phyloP scores from a whole-genome alignment of 441 rosid species.

The Rhodomyrtus psidioides region DNA sequence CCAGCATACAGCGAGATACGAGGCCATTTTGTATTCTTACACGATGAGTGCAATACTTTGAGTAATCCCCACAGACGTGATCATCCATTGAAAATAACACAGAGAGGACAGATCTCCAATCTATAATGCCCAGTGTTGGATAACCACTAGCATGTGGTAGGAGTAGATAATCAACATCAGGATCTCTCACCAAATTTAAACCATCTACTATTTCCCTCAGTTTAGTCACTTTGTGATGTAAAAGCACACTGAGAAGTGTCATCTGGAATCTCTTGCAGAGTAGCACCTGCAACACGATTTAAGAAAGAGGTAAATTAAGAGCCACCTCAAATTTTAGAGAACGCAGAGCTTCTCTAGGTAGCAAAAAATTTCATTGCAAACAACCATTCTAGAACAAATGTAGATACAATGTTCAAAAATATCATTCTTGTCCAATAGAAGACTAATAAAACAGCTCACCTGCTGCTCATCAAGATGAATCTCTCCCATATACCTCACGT shows the following conservation, averaged over 20 bases:
- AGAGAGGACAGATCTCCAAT: slow-evolving; percentile 53
- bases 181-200: slow-evolving; percentile 12
- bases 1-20: slow-evolving; percentile 42
- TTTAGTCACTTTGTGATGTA: slow-evolving; percentile 29
- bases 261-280: slow-evolving; percentile 60
- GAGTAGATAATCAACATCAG: slow-evolving; percentile 52
- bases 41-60: slow-evolving; percentile 14
- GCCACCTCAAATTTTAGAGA: not conserved
- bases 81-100: slow-evolving; percentile 16
- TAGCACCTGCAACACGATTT: slow-evolving; percentile 34
- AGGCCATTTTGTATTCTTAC: slow-evolving; percentile 44
- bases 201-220: slow-evolving; percentile 26
- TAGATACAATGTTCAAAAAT: not conserved
- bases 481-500: slow-evolving; percentile 38
- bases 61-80: slow-evolving; percentile 17
- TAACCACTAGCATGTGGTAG: slow-evolving; percentile 32
- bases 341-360: not conserved
- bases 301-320: not conserved
- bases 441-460: not conserved
- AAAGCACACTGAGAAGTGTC: slow-evolving; percentile 51
- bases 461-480: slow-evolving; percentile 17
- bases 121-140: slow-evolving; percentile 16
- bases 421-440: not conserved
- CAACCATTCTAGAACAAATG: not conserved
- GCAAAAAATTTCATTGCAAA: not conserved